phyloP scores from a whole-genome alignment of 2,329 filamentous ascomycete genomes.

The Alternaria alternata region DNA sequence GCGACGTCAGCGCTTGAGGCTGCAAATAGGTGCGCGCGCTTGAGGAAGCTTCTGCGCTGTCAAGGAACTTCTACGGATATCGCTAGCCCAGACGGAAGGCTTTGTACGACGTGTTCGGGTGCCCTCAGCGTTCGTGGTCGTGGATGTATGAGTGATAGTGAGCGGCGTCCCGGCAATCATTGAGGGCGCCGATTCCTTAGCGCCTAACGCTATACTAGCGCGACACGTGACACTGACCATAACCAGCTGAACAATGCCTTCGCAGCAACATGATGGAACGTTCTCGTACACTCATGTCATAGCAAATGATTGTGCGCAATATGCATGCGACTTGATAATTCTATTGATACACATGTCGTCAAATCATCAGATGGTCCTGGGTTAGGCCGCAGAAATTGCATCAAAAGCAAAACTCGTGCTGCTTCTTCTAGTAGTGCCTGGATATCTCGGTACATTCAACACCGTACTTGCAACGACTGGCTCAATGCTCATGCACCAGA shows the following conservation, averaged over 20 bases:
- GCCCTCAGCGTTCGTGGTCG: slow-evolving; percentile 42
- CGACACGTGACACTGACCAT: slow-evolving; percentile 8
- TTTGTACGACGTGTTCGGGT: slow-evolving; percentile 44
- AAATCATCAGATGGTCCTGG: not conserved
- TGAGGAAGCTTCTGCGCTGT: slow-evolving; percentile 36
- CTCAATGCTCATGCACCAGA: slow-evolving; percentile 34
- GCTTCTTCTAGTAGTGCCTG: not conserved
- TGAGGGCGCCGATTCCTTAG: slow-evolving; percentile 23
- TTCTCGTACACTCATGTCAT: not conserved
- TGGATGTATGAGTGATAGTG: slow-evolving; percentile 41
- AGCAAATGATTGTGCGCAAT: not conserved
- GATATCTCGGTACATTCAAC: not conserved
- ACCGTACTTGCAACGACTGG: not conserved
- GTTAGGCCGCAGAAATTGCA: not conserved
- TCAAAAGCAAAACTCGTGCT: slow-evolving; percentile 2
- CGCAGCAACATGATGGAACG: not conserved
- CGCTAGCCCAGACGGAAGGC: slow-evolving; percentile 31
- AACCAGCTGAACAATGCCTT: not conserved
- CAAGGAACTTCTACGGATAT: slow-evolving; percentile 32
- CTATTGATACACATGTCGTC: not conserved
- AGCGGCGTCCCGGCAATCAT: slow-evolving; percentile 18
- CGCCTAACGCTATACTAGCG: slow-evolving; percentile 18
- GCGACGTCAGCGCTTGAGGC: slow-evolving; percentile 41
- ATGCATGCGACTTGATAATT: not conserved
- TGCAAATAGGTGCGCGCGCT: slow-evolving; percentile 34